Base-by-base conservation (phyloP, 176 grass and related monocot species). In the Tillandsia fasciculata region DNA sequence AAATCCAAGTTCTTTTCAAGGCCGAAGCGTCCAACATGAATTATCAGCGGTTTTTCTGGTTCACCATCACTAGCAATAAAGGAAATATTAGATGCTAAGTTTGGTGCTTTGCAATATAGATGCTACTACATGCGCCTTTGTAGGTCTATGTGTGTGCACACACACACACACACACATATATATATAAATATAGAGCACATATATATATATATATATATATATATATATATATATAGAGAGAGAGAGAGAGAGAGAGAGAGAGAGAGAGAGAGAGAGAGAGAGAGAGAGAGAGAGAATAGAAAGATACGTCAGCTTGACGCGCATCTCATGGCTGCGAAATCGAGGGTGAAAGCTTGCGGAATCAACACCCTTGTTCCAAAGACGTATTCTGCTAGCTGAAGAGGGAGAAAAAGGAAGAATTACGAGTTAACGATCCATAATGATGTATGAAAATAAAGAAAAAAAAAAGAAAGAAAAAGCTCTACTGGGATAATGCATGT, bases 291-390 rank as follows among this genome's bases (percentile, higher is more conserved):
- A n/a, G 13, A 52, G 9, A 13, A 68, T 12, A 1, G 66, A 66
- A 13, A 11, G 52, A 49, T 82, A 97, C 94, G 82, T 92, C 76
- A 97, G 83, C 61, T 73, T 90, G 64, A 73, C 49, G n/a, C 89
- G 94, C 89, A 90, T 92, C 75, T 92, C 89, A 77, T 87, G 84
- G 3, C 77, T 97, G 50, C 65, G 24, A 70, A 81, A 90, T 75
- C 82, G 88, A 73, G 89, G 77, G 70, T 97, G 88, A 64, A 97
- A 97, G 66, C 84, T 92, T 82, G 92, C 86, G 70, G 94, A 97
- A 70, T 97, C 94, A 72, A 97, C 87, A 28, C 94, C 94, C 66
- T 97, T 97, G 84, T 97, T 90, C 94, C 94, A 97, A 78, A 97
- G 89, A 48, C 86, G 79, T 85, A 97, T 70, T 81, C 77, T 97